Evolutionary conservation across 345 rosid species (phyloP), one percentile per base, ranked within the genome.

Genomic region (Sapria himalayana): DNA sequence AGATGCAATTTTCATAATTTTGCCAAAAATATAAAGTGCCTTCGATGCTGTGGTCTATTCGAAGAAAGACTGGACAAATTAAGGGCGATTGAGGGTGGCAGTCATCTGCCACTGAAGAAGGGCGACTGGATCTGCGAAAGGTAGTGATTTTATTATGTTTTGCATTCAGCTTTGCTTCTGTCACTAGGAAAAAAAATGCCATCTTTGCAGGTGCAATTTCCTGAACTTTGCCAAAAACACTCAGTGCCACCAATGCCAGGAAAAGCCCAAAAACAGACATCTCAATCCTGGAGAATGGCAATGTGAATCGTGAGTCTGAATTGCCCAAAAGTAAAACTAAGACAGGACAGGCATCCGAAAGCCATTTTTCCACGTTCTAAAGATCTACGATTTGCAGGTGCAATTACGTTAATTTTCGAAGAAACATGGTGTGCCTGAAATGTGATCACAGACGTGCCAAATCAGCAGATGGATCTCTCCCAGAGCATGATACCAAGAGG

Each of bases 231-330:
- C 86, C 4, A 78, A 66, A 71, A 81, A 86, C 42, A 81, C 92
- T 15, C 73, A 56, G 57, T 86, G 97, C 52, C 56, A 70, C 42
- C 69, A 49, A 43, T 86, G 94, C 66, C 62, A 62, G 58, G 94
- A 71, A 46, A 81, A 70, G 38, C 97, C 94, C 52, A 66, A 66
- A 15, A 61, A 57, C 52, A 70, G 92, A 44, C 75, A 62, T 21
- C 76, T 86, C 56, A 78, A 73, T 68, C 85, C 81, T 0, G 94
- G 97, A 52, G 94, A 85, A 40, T 85, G 97, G 97, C 92, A 85
- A 50, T 85, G 96, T 42, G 71, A 73, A 46, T 85, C 97, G 92
- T 78, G 57, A 75, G 96, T 42, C 22, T 35, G 8, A 24, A 32
- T n/a, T 39, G 14, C 27, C 35, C 39, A 20, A 18, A 16, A 39